Conservation (phyloP, 768 basidiomycete species). For the Cystofilobasidium ferigula region DNA sequence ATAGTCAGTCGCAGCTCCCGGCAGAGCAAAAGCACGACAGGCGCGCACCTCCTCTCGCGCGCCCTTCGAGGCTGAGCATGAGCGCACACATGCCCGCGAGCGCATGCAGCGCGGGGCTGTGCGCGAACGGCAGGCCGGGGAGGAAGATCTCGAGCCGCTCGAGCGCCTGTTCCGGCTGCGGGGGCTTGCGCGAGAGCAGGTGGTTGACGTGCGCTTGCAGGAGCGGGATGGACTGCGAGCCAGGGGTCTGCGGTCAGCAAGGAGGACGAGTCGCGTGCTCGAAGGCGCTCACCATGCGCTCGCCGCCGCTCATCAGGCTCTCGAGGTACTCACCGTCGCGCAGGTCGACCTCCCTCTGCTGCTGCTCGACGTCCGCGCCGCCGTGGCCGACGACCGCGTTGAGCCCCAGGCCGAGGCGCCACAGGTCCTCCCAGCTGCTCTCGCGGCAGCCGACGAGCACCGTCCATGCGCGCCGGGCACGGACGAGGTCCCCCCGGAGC, state of each 20-base stretch:
- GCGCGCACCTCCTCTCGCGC: neutral
- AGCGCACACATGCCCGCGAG: conserved; percentile 1
- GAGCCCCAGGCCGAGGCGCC: neutral
- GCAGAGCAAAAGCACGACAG: neutral
- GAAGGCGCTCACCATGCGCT: neutral
- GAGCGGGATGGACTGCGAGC: neutral
- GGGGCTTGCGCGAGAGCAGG: neutral
- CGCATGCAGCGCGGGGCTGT: neutral
- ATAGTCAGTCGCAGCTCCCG: too few species aligned
- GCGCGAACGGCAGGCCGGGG: conserved; percentile 2
- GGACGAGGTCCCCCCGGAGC: neutral
- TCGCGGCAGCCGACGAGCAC: neutral
- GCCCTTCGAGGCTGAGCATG: neutral
- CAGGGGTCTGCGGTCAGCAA: neutral
- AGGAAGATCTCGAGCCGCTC: conserved; percentile 13
- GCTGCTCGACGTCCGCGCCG: neutral
- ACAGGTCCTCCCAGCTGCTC: neutral
- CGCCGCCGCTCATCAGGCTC: conserved; percentile 3
- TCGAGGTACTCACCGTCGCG: neutral
- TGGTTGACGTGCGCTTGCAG: neutral
- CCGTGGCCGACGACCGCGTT: neutral
- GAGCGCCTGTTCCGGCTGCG: neutral
- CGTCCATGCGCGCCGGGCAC: neutral
- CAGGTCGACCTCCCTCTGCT: neutral
- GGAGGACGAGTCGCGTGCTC: neutral